Evolutionary conservation across 1,284 basidiomycete genomes (phyloP).

Genomic region (Waitea zeae): DNA sequence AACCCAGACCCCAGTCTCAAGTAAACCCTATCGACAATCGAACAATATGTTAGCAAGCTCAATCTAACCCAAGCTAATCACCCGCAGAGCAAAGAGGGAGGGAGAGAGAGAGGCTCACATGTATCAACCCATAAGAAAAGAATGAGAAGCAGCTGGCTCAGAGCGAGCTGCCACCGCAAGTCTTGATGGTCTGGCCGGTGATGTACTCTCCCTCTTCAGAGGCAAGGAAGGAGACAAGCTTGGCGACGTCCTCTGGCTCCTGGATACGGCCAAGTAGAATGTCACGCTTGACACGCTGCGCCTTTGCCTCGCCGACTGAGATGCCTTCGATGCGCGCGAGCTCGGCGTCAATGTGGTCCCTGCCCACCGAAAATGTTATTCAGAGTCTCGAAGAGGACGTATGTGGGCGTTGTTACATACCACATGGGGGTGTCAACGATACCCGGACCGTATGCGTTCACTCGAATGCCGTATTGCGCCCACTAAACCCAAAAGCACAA

Average conservation of each 20-base stretch:
- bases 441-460: slow-evolving; percentile 14
- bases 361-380: too few species aligned
- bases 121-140: too few species aligned
- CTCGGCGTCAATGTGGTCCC: slow-evolving; percentile 17
- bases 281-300: slow-evolving; percentile 14
- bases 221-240: slow-evolving; percentile 2
- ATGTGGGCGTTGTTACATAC: too few species aligned
- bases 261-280: slow-evolving; percentile 8
- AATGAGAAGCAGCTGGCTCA: too few species aligned
- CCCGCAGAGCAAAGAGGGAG: too few species aligned
- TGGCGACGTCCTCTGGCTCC: slow-evolving; percentile 3
- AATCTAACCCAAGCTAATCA: too few species aligned
- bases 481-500: too few species aligned
- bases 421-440: slow-evolving; percentile 19
- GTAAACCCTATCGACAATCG: too few species aligned
- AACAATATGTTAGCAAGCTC: too few species aligned
- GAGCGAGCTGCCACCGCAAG: slow-evolving; percentile 16
- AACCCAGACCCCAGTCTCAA: too few species aligned
- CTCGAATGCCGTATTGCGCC: slow-evolving; percentile 1
- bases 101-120: too few species aligned
- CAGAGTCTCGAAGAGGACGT: too few species aligned
- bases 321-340: slow-evolving; percentile 15
- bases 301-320: slow-evolving; percentile 14
- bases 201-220: slow-evolving; percentile 3
- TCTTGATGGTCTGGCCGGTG: slow-evolving; percentile 14